A percentile compares a stretch with the other conserved stretches of the same genome.
Evolutionary conservation across 345 rosid species (phyloP).

Genomic region (Eucalyptus curtisii): DNA sequence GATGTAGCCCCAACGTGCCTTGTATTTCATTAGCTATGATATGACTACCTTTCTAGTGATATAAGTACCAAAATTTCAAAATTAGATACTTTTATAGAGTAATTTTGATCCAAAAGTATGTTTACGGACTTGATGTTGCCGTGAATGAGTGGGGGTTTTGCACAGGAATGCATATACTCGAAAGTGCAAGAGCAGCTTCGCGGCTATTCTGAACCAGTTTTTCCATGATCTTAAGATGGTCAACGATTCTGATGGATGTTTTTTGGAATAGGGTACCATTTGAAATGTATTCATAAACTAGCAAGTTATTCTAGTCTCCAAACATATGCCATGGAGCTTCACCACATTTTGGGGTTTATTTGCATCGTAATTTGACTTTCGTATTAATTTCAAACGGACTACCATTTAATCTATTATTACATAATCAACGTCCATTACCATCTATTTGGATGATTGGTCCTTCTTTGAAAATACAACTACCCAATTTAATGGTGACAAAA

Average conservation of each 20-base stretch:
- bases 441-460: neutral
- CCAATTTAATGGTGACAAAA: no score
- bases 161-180: rapidly evolving
- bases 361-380: neutral
- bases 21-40: neutral
- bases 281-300: neutral
- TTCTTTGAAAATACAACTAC: no score
- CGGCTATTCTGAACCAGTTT: rapidly evolving
- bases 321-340: neutral
- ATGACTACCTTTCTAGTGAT: neutral
- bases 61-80: neutral
- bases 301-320: neutral
- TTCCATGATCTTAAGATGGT: neutral
- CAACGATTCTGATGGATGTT: neutral
- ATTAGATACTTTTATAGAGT: neutral
- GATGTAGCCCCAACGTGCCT: neutral
- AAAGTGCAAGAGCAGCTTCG: neutral
- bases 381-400: no score
- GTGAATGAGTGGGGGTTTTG: neutral
- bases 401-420: no score
- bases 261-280: neutral
- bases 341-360: neutral
- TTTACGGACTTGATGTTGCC: rapidly evolving
- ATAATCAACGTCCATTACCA: neutral
- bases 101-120: neutral